Evolutionary conservation across 495 filamentous ascomycete species (phyloP).

Genomic region (Neurospora africana): DNA sequence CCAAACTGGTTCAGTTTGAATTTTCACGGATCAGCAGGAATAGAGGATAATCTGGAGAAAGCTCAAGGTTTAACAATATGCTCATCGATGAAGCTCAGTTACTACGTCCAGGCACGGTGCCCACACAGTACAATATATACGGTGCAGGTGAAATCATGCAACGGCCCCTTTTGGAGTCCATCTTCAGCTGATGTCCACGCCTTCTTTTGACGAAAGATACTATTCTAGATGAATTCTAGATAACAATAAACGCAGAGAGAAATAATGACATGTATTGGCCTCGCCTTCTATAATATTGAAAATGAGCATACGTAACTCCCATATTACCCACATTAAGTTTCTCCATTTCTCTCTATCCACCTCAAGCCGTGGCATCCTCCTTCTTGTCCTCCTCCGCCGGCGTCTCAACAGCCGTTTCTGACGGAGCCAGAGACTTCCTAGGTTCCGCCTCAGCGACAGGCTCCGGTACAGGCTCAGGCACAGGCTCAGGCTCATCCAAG

Average conservation of each 20-base stretch:
- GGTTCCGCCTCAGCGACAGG: slow-evolving; percentile 1
- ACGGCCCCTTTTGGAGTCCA: neutral
- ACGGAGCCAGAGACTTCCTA: neutral
- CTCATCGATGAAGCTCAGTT: neutral
- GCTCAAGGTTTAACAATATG: neutral
- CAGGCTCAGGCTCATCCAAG: slow-evolving; percentile 26
- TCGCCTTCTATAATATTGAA: neutral
- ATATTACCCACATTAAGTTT: neutral
- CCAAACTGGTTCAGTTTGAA: neutral
- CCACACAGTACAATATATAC: neutral
- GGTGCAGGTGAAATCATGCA: neutral
- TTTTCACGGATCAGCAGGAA: neutral
- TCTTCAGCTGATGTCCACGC: neutral
- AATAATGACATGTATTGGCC: neutral
- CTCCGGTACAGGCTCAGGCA: neutral
- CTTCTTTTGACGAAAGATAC: neutral
- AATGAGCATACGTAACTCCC: neutral
- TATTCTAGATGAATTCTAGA: neutral
- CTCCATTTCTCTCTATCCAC: neutral
- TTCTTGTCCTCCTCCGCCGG: neutral
- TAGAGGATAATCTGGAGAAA: neutral
- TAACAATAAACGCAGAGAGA: neutral
- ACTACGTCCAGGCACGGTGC: neutral
- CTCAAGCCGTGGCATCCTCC: neutral
- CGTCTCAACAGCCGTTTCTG: neutral